Base-by-base conservation (phyloP, 805 yeast genomes). In the Ogataea methanolica region DNA sequence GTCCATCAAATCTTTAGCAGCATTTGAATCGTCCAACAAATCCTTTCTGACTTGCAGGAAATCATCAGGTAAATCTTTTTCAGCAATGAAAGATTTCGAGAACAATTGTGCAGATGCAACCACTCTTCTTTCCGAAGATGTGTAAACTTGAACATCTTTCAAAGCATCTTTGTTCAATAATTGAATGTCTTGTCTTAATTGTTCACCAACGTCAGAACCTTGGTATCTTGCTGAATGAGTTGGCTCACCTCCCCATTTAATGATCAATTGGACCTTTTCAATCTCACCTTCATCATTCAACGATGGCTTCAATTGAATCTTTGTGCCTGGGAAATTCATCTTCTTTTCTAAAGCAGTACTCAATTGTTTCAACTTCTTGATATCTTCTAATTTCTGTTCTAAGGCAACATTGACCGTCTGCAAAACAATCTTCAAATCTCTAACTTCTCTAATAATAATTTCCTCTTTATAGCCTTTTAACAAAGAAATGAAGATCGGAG, bases 171-270 rank as follows among this genome's bases (percentile, higher is more conserved):
- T 82, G 67, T 94, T 94, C 62, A 94, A 74, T 49, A 94, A 74
- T 61, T 88, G 84, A 57, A 90, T 78, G 65, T 94, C 96, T 63
- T 92, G 96, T 60, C 99, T 82, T 71, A 87, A 78, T 67, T 91
- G 97, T 62, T 92, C 98, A 45, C 99, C 99, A 17, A 94, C 79
- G 66, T 94, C 99, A 29, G 84, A 78, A 1, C 97, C 96, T 69
- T 94, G 99, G 64, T 89, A 87, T 53, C 84, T 79, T 2, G 98
- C 97, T 11, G 97, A 90, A 66, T 94, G 99, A 1, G 99, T 94
- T 6, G 99, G 97, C 67, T 94, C 99, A 53, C 99, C 99, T 58
- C 99, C 99, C 99, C 99, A 94, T 65, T 94, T 94, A 58, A 94
- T 73, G 52, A 94, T 95, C 53, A 94, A 83, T 67, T 94, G 99